Percentiles rank a stretch among this genome's conserved stretches.
Evolutionary conservation across 2,329 filamentous ascomycete genomes (phyloP).

Genomic region (Boeremia exigua): DNA sequence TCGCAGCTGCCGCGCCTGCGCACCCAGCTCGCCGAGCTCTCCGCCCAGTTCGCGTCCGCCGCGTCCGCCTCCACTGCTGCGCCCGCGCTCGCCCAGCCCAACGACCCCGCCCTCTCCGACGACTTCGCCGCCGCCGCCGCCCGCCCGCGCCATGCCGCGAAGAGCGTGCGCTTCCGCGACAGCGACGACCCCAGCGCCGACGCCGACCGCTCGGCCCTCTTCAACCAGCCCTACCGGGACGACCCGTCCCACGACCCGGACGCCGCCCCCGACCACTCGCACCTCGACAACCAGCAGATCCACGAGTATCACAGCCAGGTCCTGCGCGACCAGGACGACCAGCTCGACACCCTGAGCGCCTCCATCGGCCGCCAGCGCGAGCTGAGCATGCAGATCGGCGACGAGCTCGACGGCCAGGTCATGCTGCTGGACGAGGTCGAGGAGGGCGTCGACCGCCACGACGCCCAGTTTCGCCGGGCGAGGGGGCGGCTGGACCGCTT

Average conservation of each 20-base stretch:
- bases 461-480: conserved; percentile 76
- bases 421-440: conserved; percentile 90
- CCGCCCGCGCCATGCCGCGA: conserved; percentile 54
- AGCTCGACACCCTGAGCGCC: conserved; percentile 85
- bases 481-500: conserved; percentile 74
- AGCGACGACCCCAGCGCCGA: conserved; percentile 51
- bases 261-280: conserved; percentile 57
- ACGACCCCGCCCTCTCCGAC: conserved; percentile 47
- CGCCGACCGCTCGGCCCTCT: conserved; percentile 61
- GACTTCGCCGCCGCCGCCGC: conserved; percentile 48
- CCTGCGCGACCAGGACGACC: conserved; percentile 87
- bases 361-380: conserved; percentile 89
- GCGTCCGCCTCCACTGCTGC: conserved; percentile 38
- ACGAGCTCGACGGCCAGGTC: conserved; percentile 92
- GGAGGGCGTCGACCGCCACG: conserved; percentile 79
- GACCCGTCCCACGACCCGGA: conserved; percentile 58
- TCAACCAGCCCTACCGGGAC: conserved; percentile 70
- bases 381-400: conserved; percentile 92
- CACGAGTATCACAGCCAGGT: conserved; percentile 83
- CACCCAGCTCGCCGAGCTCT: conserved; percentile 77
- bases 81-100: conserved; percentile 51
- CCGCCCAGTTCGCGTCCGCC: conserved; percentile 72
- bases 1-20: conserved; percentile 72
- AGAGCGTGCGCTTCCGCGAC: conserved; percentile 88
- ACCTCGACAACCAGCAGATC: conserved; percentile 81